These are phyloP conservation scores for Deakozyma indianensis DNA, from an alignment of 805 yeast species.

Conservation along the genomic window DNA sequence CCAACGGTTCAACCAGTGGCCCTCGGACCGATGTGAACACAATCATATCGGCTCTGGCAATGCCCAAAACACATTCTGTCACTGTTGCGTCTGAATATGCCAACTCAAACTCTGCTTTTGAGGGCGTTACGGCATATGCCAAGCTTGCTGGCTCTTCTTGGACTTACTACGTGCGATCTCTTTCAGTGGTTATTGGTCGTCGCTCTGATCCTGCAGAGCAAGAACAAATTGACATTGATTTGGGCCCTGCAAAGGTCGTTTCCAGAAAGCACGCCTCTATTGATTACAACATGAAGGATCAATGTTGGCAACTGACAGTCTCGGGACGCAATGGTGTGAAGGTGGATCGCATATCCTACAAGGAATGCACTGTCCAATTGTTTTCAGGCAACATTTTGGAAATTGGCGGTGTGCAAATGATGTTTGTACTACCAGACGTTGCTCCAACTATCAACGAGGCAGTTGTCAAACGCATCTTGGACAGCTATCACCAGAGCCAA, in stretches of 20 bases:
- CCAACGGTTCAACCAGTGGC: too few species aligned
- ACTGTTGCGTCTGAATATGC: slow-evolving; percentile 59
- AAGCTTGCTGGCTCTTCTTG: slow-evolving; percentile 84
- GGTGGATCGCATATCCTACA: slow-evolving; percentile 51
- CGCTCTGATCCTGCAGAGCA: slow-evolving; percentile 35
- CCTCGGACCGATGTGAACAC: slow-evolving; percentile 9
- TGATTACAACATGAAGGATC: slow-evolving; percentile 53
- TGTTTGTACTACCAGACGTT: slow-evolving; percentile 91
- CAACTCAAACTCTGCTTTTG: slow-evolving; percentile 50
- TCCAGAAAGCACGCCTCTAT: slow-evolving; percentile 82
- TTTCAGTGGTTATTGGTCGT: slow-evolving; percentile 74
- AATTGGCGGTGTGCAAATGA: slow-evolving; percentile 97
- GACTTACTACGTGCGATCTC: slow-evolving; percentile 83
- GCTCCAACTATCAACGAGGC: slow-evolving; percentile 44
- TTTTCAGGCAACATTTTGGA: slow-evolving; percentile 85
- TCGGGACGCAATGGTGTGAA: slow-evolving; percentile 89
- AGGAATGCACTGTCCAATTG: slow-evolving; percentile 31
- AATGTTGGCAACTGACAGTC: slow-evolving; percentile 78
- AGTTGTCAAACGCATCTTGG: slow-evolving; percentile 1
- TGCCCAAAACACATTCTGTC: slow-evolving; percentile 57
- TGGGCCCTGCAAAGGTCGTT: slow-evolving; percentile 97
- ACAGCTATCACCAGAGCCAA: not conserved
- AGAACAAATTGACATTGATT: slow-evolving; percentile 55
- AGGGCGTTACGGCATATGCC: slow-evolving; percentile 94
- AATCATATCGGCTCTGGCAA: slow-evolving; percentile 52